Evolutionary conservation across 2,329 filamentous ascomycete genomes (phyloP), one percentile per base, ranked within the genome.

Genomic region (Fusarium lateritium): DNA sequence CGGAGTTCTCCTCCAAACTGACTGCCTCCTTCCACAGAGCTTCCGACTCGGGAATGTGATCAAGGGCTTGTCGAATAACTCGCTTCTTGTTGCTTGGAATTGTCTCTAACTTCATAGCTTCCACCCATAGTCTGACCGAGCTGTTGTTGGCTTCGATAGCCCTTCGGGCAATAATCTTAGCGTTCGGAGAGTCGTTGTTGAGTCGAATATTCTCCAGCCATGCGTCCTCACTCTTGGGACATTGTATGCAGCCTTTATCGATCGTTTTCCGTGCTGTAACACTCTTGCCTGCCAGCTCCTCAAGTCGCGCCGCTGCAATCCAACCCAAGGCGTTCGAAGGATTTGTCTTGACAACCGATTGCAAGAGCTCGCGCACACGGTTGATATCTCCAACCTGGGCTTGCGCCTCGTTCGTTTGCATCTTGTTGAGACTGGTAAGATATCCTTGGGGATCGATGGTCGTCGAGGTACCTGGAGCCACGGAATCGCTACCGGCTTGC

Each of bases 21-120:
- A 99, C 95, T 7, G 95, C 92, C 77, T 97, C 94, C 78, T 98
- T 99, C 96, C 96, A 99, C n/a, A 99, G 87, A 42, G 93, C 91
- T 47, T 98, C 96, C 0, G 95, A 98, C 76, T 97, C 94, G 1
- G 94, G 94, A 40, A 98, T 92, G 75, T 97, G 91, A 74, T 98
- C 93, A 44, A 99, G 85, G 0, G 96, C 97, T 76, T 97, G 93
- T 56, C 94, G 89, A 34, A 98, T 89, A 9, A 99, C 96, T 76
- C 94, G 91, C 82, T 98, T 98, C 81, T 97, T 97, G 13, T 94
- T 93, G 62, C 91, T 88, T 2, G 89, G 83, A 47, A 97, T 92
- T 9, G 89, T 89, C 79, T 99, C 96, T 24, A 99, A 83, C 69
- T 94, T 93, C 90, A 98, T 98, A 1, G 96, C 97, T 77, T 97